A percentile compares a stretch with the other conserved stretches of the same genome.
Conservation (phyloP, 139 green algal genomes). For the Chlorella vulgaris region DNA sequence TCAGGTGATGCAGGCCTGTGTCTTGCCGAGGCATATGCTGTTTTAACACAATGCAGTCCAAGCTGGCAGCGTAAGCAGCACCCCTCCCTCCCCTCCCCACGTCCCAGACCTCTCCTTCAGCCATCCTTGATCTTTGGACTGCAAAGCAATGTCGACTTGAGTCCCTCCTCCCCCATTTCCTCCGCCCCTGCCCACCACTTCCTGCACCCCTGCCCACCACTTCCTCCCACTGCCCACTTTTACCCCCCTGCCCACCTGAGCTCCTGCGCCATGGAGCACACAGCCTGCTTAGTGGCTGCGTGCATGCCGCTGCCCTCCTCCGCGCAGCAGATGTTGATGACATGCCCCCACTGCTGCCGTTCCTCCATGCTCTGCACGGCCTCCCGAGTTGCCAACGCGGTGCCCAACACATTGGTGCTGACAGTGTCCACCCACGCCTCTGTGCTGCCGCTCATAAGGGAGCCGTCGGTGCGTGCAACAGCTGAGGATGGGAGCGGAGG, state of each 20-base stretch:
- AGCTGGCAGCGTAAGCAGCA: too few relatives aligned
- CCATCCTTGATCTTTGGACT: neutral
- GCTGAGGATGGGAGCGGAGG: conserved; percentile 34
- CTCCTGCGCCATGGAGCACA: conserved; percentile 67
- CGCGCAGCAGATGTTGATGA: conserved; percentile 80
- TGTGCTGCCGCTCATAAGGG: conserved; percentile 76
- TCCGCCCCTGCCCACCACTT: neutral
- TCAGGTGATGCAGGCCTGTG: neutral
- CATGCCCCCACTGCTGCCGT: conserved; percentile 66
- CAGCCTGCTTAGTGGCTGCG: conserved; percentile 60
- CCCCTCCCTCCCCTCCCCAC: too few relatives aligned
- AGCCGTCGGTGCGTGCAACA: conserved; percentile 62
- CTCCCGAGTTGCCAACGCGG: conserved; percentile 71
- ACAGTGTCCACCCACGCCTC: conserved; percentile 61
- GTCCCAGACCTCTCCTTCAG: neutral
- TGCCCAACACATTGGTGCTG: conserved; percentile 80
- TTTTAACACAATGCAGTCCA: too few relatives aligned
- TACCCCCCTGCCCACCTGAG: conserved; percentile 66
- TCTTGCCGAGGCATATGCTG: too few relatives aligned
- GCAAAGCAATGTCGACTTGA: too few relatives aligned
- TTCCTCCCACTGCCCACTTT: too few relatives aligned
- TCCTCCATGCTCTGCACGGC: conserved; percentile 77
- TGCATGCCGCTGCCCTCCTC: conserved; percentile 69
- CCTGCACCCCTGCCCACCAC: neutral
- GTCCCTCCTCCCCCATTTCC: too few relatives aligned